Evolutionary conservation across 2,329 filamentous ascomycete genomes (phyloP), one percentile per base, ranked within the genome.

Genomic region (Fusarium mexicanum): DNA sequence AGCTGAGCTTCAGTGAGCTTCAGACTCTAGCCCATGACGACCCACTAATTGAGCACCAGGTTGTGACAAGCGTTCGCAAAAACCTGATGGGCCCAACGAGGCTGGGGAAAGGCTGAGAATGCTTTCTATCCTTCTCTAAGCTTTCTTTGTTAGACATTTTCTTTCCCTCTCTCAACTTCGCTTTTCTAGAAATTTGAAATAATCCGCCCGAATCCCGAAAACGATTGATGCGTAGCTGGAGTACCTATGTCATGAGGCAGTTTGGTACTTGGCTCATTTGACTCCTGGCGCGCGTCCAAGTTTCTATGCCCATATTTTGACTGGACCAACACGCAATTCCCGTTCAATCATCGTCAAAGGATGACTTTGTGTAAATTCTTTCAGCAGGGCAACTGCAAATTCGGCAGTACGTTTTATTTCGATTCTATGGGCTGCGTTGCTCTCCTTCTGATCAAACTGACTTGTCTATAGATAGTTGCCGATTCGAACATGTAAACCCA

Each of bases 301-400:
- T 46, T 68, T 40, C 53, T 37, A 67, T 20, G n/a, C 43, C 46
- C 33, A 33, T 53, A 48, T 47, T 35, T 59, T 53, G 44, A 61
- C 60, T 35, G 18, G 55, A 64, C 47, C 41, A 50, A 48, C 40
- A 48, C 41, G 37, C 24, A 47, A 50, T 46, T 51, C 51, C 24
- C 62, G 47, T 69, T 61, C 24, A 41, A 40, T 43, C 47, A 53
- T 51, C 66, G 26, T 41, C 74, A 79, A 26, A 53, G 62, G 38
- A 85, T 85, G 84, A 69, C 80, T 31, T 68, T 88, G 62, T 88
- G 87, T 81, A 84, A 82, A 78, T 88, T 85, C 79, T 88, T 79
- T 69, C 81, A 85, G 81, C 85, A 87, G 78, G 87, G 87, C 64
- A 83, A 83, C 79, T 89, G 87, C 85, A 86, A 83, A 67, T 86